Conservation (phyloP, 1,284 basidiomycete genomes). For the Cutaneotrichosporon spelunceum region DNA sequence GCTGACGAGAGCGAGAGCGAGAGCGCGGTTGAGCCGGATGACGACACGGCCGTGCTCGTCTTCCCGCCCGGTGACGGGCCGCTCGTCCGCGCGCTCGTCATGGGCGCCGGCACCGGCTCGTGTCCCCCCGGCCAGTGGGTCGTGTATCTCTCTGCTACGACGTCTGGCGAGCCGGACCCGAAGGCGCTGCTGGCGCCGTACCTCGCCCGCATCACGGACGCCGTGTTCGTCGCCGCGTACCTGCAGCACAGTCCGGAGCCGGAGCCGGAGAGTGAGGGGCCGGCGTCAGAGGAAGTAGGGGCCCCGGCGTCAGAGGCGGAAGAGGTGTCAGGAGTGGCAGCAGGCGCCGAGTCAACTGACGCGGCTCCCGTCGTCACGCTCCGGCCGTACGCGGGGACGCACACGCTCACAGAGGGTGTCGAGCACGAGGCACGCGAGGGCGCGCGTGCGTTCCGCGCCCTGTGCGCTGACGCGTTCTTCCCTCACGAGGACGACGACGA, state of each 20-base stretch:
- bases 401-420: constrained; percentile 41
- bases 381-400: constrained; percentile 32
- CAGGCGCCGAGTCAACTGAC: not conserved
- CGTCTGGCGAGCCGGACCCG: constrained; percentile 8
- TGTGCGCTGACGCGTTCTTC: constrained; percentile 48
- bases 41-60: constrained; percentile 72
- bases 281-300: not conserved
- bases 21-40: no score
- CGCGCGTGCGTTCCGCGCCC: constrained; percentile 33
- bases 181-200: constrained; percentile 29
- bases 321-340: not conserved
- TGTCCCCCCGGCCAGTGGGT: constrained; percentile 79
- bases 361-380: constrained; percentile 24
- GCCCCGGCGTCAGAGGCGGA: not conserved
- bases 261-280: not conserved
- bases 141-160: constrained; percentile 51
- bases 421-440: constrained; percentile 46
- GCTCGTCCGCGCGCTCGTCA: constrained; percentile 67
- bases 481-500: constrained; percentile 55
- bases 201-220: constrained; percentile 25
- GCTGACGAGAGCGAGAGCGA: constrained; percentile 32
- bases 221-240: constrained; percentile 8
- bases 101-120: constrained; percentile 79
- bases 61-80: constrained; percentile 69
- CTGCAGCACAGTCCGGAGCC: constrained; percentile 8